These are phyloP conservation scores for Syncephalastrum sp. DNA, from an alignment of 371 early-diverging fungal genomes.

Conservation along the genomic window DNA sequence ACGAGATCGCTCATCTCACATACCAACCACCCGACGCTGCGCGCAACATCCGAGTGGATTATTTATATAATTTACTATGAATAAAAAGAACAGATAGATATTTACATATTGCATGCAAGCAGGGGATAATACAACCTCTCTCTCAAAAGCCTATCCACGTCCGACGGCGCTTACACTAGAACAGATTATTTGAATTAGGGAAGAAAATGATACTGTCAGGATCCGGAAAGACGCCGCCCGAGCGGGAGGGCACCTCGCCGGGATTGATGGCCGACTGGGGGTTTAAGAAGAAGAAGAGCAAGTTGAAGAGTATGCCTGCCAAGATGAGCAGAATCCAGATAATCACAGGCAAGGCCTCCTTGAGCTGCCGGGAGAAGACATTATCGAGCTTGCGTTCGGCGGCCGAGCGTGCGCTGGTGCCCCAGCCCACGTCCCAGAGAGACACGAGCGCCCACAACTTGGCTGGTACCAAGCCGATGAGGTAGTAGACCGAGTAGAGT, in stretches of 20 bases:
- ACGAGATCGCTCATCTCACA: too few species aligned
- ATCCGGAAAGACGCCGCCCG: conserved; percentile 14
- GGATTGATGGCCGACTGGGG: conserved; percentile 12
- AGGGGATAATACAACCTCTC: too few species aligned
- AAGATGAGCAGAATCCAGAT: conserved; percentile 31
- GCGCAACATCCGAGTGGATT: too few species aligned
- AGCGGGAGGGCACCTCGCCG: neutral
- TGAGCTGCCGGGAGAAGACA: conserved; percentile 29
- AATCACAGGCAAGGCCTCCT: conserved; percentile 42
- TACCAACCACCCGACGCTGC: too few species aligned
- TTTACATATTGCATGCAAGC: too few species aligned
- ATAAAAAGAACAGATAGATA: too few species aligned
- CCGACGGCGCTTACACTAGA: too few species aligned
- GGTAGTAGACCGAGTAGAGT: conserved; percentile 52
- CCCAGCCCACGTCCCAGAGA: conserved; percentile 63
- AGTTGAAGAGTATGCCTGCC: conserved; percentile 36
- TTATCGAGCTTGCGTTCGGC: conserved; percentile 41
- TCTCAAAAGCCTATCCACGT: too few species aligned
- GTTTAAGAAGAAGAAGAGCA: conserved; percentile 22
- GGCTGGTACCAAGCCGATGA: conserved; percentile 58
- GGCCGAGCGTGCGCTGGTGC: conserved; percentile 51
- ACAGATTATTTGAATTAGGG: conserved; percentile 23
- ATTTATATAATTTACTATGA: too few species aligned
- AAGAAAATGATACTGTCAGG: conserved; percentile 43
- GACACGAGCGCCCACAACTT: conserved; percentile 60